Evolutionary conservation across 2,329 filamentous ascomycete species (phyloP), one percentile per base, ranked within the genome.

Genomic region (Parastagonospora nodorum): DNA sequence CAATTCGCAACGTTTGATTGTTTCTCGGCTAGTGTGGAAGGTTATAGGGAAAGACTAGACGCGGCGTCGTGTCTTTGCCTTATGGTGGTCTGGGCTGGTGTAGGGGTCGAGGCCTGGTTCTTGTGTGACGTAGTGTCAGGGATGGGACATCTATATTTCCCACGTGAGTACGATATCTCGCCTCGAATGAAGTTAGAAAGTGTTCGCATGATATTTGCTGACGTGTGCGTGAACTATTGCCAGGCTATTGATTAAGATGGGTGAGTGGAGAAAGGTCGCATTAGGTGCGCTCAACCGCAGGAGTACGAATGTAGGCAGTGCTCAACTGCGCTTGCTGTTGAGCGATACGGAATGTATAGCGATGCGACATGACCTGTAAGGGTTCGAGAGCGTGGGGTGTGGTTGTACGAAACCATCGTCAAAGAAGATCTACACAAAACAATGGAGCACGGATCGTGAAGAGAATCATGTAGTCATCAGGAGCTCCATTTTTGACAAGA

Each of bases 401-500:
- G 35, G 35, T 37, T 16, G 35, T 37, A 37, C 35, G 4, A 19
- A 5, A 4, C 19, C 19, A 24, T 24, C 19, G 19, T 24, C 3
- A 5, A 24, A 24, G 19, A 24, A 24, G 19, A 24, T 24, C 19
- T 24, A 24, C 19, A 5, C 19, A 24, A 24, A 37, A 16, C 35
- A 19, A 15, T 10, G 12, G 9, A 4, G 15, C 37, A 19, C n/a
- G 19, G 24, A 19, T 39, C 27, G 37, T 24, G 37, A 8, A 24
- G 19, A 19, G 37, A 39, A 9, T 10, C 2, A 24, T 19, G 8
- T 8, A 8, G 24, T 38, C 45, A 41, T 15, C 11, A 24, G 38
- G 32, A 49, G 42, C 37, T 39, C 37, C 37, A 39, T 11, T 39
- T 39, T 19, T n/a, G 19, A 24, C 24, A 16, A 27, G 24, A 49